phyloP scores from a whole-genome alignment of 78 protist genomes.

The Dictyostelium intermedium region DNA sequence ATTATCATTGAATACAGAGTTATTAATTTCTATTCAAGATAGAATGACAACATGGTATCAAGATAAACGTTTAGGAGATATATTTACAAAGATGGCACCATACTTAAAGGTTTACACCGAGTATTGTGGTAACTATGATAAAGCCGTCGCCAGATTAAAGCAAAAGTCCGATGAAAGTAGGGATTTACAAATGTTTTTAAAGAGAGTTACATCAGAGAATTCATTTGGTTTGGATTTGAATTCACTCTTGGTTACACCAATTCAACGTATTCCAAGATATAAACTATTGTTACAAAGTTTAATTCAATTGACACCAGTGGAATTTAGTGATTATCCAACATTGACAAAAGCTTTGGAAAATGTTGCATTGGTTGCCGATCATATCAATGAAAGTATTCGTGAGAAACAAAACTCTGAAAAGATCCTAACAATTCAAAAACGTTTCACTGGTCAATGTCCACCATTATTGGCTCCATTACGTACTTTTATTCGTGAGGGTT shows the following conservation, averaged over 20 bases:
- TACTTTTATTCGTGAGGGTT: constrained; percentile 73
- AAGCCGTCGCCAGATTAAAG: constrained; percentile 41
- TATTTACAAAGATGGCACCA: constrained; percentile 47
- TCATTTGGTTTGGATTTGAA: constrained; percentile 61
- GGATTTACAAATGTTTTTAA: constrained; percentile 31
- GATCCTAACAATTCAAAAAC: constrained; percentile 62
- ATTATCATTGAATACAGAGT: constrained; percentile 34
- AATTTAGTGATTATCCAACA: constrained; percentile 23
- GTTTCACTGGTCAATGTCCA: constrained; percentile 75
- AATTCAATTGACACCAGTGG: constrained; percentile 46
- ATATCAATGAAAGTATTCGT: constrained; percentile 66
- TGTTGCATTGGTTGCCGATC: constrained; percentile 44
- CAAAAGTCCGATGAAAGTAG: constrained; percentile 18
- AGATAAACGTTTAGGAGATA: constrained; percentile 57
- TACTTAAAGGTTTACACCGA: constrained; percentile 63
- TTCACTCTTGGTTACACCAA: constrained; percentile 57
- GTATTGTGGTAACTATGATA: constrained; percentile 60
- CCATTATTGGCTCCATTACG: constrained; percentile 67
- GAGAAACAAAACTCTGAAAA: constrained; percentile 78
- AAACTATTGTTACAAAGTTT: constrained; percentile 31
- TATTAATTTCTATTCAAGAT: constrained; percentile 34
- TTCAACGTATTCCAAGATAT: constrained; percentile 70
- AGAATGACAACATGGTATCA: constrained; percentile 62
- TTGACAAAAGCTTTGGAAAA: constrained; percentile 42
- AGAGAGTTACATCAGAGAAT: constrained; percentile 6